Percentiles rank a stretch among this genome's conserved stretches.
phyloP scores from a whole-genome alignment of 2,329 filamentous ascomycete species.

The Xylariaceae sp. region DNA sequence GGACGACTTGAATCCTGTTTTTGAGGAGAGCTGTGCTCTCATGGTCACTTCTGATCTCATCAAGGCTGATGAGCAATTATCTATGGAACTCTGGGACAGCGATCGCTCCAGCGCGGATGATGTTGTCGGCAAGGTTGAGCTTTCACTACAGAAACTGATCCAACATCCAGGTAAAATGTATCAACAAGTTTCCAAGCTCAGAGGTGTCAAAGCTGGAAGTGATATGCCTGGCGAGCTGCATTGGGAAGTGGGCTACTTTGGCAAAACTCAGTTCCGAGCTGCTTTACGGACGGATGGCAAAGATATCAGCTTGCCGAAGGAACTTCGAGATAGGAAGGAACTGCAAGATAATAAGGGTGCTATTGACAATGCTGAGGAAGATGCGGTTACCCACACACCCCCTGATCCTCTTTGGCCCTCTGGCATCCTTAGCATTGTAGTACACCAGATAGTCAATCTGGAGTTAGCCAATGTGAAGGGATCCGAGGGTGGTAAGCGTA shows the following conservation, averaged over 20 bases:
- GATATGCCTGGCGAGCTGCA: constrained; percentile 92
- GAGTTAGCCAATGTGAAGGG: constrained; percentile 92
- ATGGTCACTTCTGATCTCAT: constrained; percentile 88
- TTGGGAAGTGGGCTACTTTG: constrained; percentile 96
- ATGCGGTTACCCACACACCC: constrained; percentile 86
- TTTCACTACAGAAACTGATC: constrained; percentile 94
- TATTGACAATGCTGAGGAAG: constrained; percentile 74
- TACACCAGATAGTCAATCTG: constrained; percentile 95
- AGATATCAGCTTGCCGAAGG: constrained; percentile 75
- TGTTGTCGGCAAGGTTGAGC: constrained; percentile 90
- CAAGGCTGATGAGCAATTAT: constrained; percentile 91
- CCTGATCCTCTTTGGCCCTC: constrained; percentile 97
- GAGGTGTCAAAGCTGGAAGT: constrained; percentile 81
- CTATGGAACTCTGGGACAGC: constrained; percentile 95
- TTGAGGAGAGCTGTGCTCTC: constrained; percentile 85
- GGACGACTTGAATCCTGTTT: constrained; percentile 90
- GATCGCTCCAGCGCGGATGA: constrained; percentile 92
- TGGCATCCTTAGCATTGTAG: constrained; percentile 81
- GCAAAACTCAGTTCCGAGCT: constrained; percentile 85
- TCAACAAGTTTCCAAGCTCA: constrained; percentile 81
- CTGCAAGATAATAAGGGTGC: constrained; percentile 88
- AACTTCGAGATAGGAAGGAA: constrained; percentile 74
- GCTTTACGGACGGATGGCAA: constrained; percentile 87
- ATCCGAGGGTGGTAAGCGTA: constrained; percentile 74
- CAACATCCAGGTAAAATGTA: constrained; percentile 94